Evolutionary conservation across 2,329 filamentous ascomycete genomes (phyloP), one percentile per base, ranked within the genome.

Genomic region (Phyllosticta citribraziliensis): DNA sequence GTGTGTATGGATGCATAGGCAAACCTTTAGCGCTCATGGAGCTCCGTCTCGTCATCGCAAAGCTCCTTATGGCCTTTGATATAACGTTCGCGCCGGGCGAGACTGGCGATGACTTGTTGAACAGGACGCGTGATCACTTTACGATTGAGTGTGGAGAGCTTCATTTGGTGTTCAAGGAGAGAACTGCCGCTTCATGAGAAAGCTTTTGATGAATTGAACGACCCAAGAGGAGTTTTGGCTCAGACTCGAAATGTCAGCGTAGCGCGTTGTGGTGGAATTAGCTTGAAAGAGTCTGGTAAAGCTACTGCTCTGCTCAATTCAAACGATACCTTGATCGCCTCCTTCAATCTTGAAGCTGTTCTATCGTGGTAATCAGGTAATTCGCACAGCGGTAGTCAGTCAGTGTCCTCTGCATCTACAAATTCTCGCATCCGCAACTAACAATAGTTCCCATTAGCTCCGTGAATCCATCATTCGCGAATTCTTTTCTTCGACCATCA

Each of bases 61-160:
- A 85, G 14, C 76, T 84, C 20, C 67, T 89, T 62, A 88, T 77
- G 65, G 63, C 83, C 66, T 88, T 85, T 63, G 86, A 88, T 63
- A 65, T 88, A 62, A 17, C 24, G 19, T 52, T 60, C 11, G 58
- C 58, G 1, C 12, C 19, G 35, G 58, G 53, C 25, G 58, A 60
- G 58, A 30, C 20, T 10, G 58, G 58, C 6, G 9, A 5, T 35
- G 24, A 10, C 22, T 52, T 60, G 58, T 25, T 60, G 58, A 40
- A n/a, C 24, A 20, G 25, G 52, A 55, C 52, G 54, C 10, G 35
- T n/a, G 58, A 60, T 55, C 58, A 60, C 30, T 60, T 60, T 35
- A 60, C 58, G 9, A 10, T 55, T 17, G 58, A 55, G 52, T 60
- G 58, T 24, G 58, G 58, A 25, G n/a, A 14, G 52, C 22, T 60